Evolutionary conservation across 805 yeast species (phyloP).

Genomic region (Dipodascopsis uninucleata): DNA sequence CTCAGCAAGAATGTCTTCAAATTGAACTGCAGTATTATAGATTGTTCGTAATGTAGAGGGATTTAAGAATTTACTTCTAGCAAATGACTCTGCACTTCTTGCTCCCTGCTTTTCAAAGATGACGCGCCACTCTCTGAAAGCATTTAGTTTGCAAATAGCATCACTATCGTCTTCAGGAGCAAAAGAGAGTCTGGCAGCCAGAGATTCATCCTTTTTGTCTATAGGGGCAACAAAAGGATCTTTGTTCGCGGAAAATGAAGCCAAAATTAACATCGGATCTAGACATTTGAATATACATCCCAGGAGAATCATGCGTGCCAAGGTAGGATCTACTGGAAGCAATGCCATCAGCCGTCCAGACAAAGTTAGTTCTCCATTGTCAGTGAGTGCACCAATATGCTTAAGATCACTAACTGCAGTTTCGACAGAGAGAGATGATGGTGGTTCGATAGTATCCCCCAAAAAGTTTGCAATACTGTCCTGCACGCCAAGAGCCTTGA

Average conservation of each 20-base stretch:
- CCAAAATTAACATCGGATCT: constrained; percentile 23
- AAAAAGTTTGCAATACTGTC: constrained; percentile 15
- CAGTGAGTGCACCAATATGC: constrained; percentile 23
- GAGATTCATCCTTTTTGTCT: constrained; percentile 3
- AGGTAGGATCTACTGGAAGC: constrained; percentile 19
- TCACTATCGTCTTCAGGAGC: constrained; percentile 13
- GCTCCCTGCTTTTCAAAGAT: constrained; percentile 3
- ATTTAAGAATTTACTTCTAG: constrained; percentile 10
- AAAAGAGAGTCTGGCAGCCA: constrained; percentile 1
- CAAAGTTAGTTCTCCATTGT: constrained; percentile 20
- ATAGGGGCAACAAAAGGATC: constrained; percentile 15
- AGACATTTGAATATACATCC: constrained; percentile 23
- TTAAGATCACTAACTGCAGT: constrained; percentile 16
- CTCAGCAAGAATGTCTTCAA: constrained; percentile 16
- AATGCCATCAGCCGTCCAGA: constrained; percentile 18
- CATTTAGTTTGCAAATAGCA: constrained; percentile 16
- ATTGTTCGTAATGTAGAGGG: constrained; percentile 8
- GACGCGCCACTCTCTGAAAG: constrained; percentile 21
- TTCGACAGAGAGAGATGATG: constrained; percentile 10
- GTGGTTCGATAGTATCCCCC: constrained; percentile 23
- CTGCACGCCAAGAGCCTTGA: constrained; percentile 18
- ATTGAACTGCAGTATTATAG: constrained; percentile 12
- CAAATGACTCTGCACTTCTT: constrained; percentile 13
- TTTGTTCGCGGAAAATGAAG: constrained; percentile 12
- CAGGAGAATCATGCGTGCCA: constrained; percentile 24